phyloP scores from a whole-genome alignment of 208 protist species.

The Plasmodiophora brassicae region DNA sequence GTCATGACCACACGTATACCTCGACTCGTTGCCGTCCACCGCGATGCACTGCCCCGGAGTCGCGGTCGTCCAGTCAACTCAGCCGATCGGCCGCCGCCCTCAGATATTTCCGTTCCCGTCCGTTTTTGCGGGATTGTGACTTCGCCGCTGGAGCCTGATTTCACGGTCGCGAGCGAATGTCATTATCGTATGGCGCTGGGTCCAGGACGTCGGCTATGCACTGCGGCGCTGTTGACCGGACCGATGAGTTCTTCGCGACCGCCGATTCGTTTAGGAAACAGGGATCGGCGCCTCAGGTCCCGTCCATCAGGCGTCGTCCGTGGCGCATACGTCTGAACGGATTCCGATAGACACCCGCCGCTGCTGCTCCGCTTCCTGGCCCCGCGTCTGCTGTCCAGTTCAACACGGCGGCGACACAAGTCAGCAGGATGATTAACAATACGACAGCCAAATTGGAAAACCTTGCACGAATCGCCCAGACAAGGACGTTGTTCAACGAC shows the following conservation, averaged over 20 bases:
- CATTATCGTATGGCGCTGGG: too few species aligned
- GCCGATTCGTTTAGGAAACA: conserved; percentile 2
- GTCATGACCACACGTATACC: too few species aligned
- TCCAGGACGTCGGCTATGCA: too few species aligned
- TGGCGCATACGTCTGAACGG: not conserved
- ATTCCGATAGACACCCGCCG: not conserved
- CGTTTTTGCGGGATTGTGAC: too few species aligned
- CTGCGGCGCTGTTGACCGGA: not conserved
- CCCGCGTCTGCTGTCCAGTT: not conserved
- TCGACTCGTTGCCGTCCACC: too few species aligned
- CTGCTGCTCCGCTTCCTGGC: not conserved
- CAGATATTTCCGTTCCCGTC: too few species aligned
- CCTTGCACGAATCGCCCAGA: not conserved
- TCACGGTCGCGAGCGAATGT: too few species aligned
- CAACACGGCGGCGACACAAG: not conserved
- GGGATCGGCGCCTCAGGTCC: not conserved
- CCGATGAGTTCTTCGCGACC: not conserved
- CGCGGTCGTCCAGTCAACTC: too few species aligned
- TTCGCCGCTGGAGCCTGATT: too few species aligned
- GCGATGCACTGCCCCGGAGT: too few species aligned
- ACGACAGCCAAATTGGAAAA: conserved; percentile 19
- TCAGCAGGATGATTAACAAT: conserved; percentile 25
- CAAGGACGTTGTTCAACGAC: not conserved
- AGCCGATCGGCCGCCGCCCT: too few species aligned
- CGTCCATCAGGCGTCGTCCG: not conserved